Percentiles rank a stretch among this genome's conserved stretches.
Conservation (phyloP, 78 protist genomes). For the Dictyostelium citrinum region DNA sequence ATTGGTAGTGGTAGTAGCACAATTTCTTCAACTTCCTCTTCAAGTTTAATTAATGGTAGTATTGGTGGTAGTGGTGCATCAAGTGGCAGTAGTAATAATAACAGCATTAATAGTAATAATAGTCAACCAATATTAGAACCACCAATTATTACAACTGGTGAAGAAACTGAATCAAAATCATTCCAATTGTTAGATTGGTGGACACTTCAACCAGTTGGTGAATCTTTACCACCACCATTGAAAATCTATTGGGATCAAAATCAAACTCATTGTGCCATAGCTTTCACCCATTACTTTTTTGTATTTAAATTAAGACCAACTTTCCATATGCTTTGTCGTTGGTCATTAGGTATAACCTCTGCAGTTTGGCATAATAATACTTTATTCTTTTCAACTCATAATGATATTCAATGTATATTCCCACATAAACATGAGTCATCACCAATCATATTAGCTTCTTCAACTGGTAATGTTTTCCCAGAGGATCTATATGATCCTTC, state of each 20-base stretch:
- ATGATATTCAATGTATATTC: conserved; percentile 59
- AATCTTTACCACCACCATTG: conserved; percentile 59
- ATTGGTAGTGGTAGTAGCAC: background rate
- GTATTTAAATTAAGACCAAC: conserved; percentile 32
- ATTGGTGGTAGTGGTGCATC: background rate
- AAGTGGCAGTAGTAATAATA: background rate
- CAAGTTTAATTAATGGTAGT: background rate
- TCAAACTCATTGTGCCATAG: conserved; percentile 34
- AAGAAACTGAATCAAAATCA: conserved; percentile 55
- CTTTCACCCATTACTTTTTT: conserved; percentile 47
- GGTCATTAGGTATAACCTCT: conserved; percentile 38
- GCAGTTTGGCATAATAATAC: conserved; percentile 74
- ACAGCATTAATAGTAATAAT: background rate
- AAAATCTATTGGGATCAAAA: conserved; percentile 60
- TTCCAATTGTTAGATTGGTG: conserved; percentile 70
- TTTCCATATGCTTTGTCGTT: conserved; percentile 36
- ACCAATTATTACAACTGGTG: conserved; percentile 28
- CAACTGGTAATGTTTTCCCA: conserved; percentile 42
- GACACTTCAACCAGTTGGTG: conserved; percentile 63
- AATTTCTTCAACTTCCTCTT: background rate
- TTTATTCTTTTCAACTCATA: conserved; percentile 40
- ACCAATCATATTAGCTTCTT: conserved; percentile 22
- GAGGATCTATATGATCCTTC: conserved; percentile 46
- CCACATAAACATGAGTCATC: conserved; percentile 59
- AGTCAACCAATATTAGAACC: background rate